Evolutionary conservation across 768 basidiomycete species (phyloP).

Genomic region (Termitomyces sp.): DNA sequence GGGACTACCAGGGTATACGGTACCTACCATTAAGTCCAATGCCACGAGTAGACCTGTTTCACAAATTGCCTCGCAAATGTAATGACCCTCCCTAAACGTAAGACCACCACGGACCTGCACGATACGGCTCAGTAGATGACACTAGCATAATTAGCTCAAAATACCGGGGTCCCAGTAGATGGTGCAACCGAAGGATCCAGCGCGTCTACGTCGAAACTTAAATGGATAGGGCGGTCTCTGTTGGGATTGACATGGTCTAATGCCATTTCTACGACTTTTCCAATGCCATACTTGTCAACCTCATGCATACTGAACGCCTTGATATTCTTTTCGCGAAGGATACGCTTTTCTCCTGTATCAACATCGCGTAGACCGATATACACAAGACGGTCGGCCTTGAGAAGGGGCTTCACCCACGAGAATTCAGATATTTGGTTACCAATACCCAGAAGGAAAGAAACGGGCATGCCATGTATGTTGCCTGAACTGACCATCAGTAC

Average conservation of each 20-base stretch:
- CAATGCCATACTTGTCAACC: conserved; percentile 86
- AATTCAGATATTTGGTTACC: conserved; percentile 39
- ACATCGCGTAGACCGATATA: conserved; percentile 97
- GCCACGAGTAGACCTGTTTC: conserved; percentile 92
- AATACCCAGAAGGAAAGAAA: conserved; percentile 82
- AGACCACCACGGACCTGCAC: conserved; percentile 84
- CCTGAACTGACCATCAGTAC: conserved; percentile 35
- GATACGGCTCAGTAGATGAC: conserved; percentile 7
- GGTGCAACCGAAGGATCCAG: conserved; percentile 95
- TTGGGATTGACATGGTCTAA: conserved; percentile 89
- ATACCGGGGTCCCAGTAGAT: conserved; percentile 86
- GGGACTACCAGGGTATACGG: not conserved
- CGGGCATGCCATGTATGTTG: conserved; percentile 97
- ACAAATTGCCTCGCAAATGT: conserved; percentile 88
- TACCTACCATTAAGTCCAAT: conserved; percentile 85
- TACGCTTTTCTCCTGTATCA: conserved; percentile 81
- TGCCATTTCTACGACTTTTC: conserved; percentile 94
- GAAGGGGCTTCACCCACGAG: conserved; percentile 51
- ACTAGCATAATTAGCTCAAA: conserved; percentile 12
- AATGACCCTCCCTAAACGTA: conserved; percentile 98
- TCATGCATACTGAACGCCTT: conserved; percentile 93
- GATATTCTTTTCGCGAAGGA: conserved; percentile 76
- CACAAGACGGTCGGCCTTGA: conserved; percentile 76
- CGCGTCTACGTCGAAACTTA: conserved; percentile 96
- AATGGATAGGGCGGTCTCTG: conserved; percentile 80